Evolutionary conservation across 225 moss, liverwort and hornwort species (phyloP), one percentile per base, ranked within the genome.

Genomic region (Sphagnum contortum): DNA sequence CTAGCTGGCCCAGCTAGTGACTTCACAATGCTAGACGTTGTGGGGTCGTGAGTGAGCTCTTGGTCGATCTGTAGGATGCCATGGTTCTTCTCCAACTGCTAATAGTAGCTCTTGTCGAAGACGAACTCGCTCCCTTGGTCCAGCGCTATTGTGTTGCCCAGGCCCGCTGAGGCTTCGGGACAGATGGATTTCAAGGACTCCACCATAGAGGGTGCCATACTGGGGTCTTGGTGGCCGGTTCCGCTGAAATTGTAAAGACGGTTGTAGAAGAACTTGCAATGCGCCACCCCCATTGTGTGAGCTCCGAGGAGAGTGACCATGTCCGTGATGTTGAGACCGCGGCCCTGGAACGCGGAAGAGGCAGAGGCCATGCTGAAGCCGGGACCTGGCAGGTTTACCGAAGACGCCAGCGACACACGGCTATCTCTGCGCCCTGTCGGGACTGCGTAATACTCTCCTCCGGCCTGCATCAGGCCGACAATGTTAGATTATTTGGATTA

Each of bases 31-130:
- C 29, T 29, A 80, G 4, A 0, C 63, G 72, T 0, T 77, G 77
- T 13, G 80, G 2, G 65, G 77, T 80, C 59, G 77, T 7, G 4
- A 82, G 75, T 8, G 82, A 83, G 68, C 5, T 62, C 8, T 66
- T 80, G 80, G 29, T 83, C 83, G n/a, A 80, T 62, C 66, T 45
- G 70, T 62, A 83, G 13, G 11, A 83, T 80, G 29, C 83, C 83
- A 59, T 48, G 75, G 61, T 54, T 72, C 49, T 72, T 66, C 12
- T 80, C 5, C 49, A 83, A 46, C 62, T 83, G 80, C 62, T 55
- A 48, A 68, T 49, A 83, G 68, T 74, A 80, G 56, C 46, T 60
- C 57, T 77, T 80, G 70, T 83, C 83, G 12, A 83, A 57, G 8
- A 47, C 5, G 57, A 58, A 46, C 5, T 76, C 68, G 11, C 76